A percentile compares a stretch with the other conserved stretches of the same genome.
Evolutionary conservation across 345 rosid genomes (phyloP).

Genomic region (Eucalyptus curtisii): DNA sequence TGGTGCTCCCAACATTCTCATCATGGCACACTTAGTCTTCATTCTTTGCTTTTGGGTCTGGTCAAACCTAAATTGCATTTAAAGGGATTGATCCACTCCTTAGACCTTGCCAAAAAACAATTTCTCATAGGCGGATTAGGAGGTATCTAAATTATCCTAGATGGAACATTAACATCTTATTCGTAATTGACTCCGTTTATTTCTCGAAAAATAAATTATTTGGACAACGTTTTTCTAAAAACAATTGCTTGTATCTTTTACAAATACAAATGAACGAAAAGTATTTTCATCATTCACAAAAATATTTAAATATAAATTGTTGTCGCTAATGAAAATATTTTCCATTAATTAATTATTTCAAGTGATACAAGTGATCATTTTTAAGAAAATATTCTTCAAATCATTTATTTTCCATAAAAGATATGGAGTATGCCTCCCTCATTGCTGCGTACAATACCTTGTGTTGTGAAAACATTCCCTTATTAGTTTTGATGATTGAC

Average conservation of each 20-base stretch:
- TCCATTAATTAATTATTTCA: too few species aligned
- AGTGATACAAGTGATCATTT: too few species aligned
- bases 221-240: background rate
- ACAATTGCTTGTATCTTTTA: background rate
- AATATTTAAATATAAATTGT: too few species aligned
- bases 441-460: background rate
- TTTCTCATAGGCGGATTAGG: background rate
- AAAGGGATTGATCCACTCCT: background rate
- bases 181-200: background rate
- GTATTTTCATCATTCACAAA: background rate
- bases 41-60: background rate
- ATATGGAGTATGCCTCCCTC: background rate
- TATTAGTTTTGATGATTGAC: too few species aligned
- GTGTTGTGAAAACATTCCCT: too few species aligned
- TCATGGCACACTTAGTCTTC: background rate
- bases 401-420: background rate
- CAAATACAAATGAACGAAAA: too few species aligned
- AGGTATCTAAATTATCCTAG: background rate
- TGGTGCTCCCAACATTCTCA: background rate
- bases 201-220: background rate
- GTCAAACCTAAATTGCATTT: background rate
- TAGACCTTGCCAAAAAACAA: background rate
- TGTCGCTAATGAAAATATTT: too few species aligned
- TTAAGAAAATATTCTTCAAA: too few species aligned
- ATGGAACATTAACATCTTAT: background rate